Evolutionary conservation across 805 yeast genomes (phyloP).

Genomic region (Candida sakaeoensis): DNA sequence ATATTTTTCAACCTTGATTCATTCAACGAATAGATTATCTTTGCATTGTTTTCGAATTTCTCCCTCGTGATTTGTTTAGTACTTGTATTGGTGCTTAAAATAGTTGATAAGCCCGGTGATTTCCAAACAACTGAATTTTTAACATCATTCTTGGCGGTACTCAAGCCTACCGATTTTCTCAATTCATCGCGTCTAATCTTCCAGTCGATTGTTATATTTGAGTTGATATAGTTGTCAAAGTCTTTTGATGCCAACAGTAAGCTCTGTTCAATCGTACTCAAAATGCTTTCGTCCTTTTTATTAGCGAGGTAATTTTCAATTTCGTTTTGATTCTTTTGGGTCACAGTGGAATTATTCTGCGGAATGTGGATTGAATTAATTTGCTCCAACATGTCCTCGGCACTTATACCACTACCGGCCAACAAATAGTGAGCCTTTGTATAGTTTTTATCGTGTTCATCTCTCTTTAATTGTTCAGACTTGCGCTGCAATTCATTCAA

Average conservation of each 20-base stretch:
- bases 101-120: conserved; percentile 28
- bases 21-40: conserved; percentile 65
- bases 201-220: conserved; percentile 82
- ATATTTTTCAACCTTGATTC: conserved; percentile 55
- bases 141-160: conserved; percentile 1
- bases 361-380: conserved; percentile 30
- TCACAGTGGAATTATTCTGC: conserved; percentile 10
- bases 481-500: conserved; percentile 72
- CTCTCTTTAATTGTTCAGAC: conserved; percentile 53
- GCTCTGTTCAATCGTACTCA: conserved; percentile 79
- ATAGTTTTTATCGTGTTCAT: conserved; percentile 33
- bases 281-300: conserved; percentile 78
- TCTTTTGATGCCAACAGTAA: conserved; percentile 71
- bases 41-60: conserved; percentile 73
- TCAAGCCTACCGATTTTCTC: conserved; percentile 64
- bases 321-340: conserved; percentile 18
- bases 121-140: conserved; percentile 33
- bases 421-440: conserved; percentile 83
- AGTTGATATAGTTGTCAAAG: conserved; percentile 73
- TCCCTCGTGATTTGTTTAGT: conserved; percentile 40
- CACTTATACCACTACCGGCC: conserved; percentile 84
- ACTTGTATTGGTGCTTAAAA: conserved; percentile 20
- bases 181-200: conserved; percentile 69
- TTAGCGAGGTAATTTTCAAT: conserved; percentile 61
- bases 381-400: conserved; percentile 74